Evolutionary conservation across 805 yeast genomes (phyloP), one percentile per base, ranked within the genome.

Genomic region (Saturnispora ahearnii): DNA sequence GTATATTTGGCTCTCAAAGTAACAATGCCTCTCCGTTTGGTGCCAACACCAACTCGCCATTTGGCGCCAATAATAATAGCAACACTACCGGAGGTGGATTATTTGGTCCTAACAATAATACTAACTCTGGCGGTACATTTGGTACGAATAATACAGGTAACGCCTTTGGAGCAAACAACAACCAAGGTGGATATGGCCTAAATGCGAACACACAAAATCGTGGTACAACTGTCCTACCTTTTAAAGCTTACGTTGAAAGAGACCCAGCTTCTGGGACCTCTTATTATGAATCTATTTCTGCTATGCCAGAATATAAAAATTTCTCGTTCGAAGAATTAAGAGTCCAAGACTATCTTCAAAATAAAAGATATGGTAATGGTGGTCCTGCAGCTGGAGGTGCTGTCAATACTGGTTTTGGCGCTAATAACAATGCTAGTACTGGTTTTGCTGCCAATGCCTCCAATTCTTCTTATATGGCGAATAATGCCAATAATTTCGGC

Each of bases 271-370:
- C 79, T 31, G 76, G 77, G 6, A 70, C 73, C 21, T 81, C 79
- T 49, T 67, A 73, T 45, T 90, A 73, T 67, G 87, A 91, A 65
- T 80, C 80, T 57, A 84, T 93, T 53, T 72, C 86, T 10, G 77
- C 87, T 42, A 90, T 93, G 97, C 96, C 95, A 5, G 96, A 88
- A 65, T 93, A 91, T 63, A 76, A 76, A 58, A 81, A 81, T 57
- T 86, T 66, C 59, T 86, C 96, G 0, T 77, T 82, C 60, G 97
- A 89, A 65, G 99, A 93, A 63, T 76, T 93, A 65, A 78, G 99
- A 62, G 71, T 77, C 57, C 91, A 84, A 64, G 99, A 93, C 68
- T 93, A 93, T 63, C 79, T 80, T 58, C 85, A 81, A 55, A 79
- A 78, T 49, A 74, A 93, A 61, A 74, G 79, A 53, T 79, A 55